phyloP scores from a whole-genome alignment of 495 filamentous ascomycete genomes.

The Talaromyces proteolyticus region DNA sequence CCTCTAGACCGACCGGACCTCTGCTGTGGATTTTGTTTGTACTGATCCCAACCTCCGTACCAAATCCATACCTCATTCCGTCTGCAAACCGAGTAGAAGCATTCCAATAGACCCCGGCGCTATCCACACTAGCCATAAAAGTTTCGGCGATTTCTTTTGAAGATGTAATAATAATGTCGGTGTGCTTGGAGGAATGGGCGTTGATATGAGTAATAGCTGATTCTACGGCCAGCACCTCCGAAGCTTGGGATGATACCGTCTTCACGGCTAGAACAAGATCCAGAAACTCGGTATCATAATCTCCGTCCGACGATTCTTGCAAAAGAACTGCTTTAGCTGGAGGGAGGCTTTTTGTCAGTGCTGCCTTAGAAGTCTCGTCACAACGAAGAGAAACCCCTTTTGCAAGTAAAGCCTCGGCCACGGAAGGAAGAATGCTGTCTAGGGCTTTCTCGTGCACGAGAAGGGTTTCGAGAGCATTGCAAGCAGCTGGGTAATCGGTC shows the following conservation, averaged over 20 bases:
- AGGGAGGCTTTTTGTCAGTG: conserved; percentile 39
- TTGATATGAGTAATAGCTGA: conserved; percentile 87
- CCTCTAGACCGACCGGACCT: conserved; percentile 90
- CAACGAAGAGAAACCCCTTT: conserved; percentile 84
- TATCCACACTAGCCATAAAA: conserved; percentile 83
- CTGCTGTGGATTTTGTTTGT: conserved; percentile 97
- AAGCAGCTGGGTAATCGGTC: conserved; percentile 90
- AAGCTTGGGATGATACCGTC: conserved; percentile 46
- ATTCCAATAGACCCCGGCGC: conserved; percentile 95
- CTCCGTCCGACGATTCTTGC: conserved; percentile 56
- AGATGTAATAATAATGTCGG: conserved; percentile 80
- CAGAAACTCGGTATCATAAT: conserved; percentile 89
- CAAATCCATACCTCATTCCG: conserved; percentile 95
- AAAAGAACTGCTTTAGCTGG: conserved; percentile 37
- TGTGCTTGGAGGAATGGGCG: conserved; percentile 86
- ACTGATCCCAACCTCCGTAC: conserved; percentile 95
- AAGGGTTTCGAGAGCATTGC: conserved; percentile 86
- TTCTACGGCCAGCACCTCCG: conserved; percentile 38
- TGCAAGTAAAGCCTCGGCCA: conserved; percentile 63
- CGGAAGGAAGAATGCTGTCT: conserved; percentile 56
- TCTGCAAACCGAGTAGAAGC: conserved; percentile 91
- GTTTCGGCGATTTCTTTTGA: conserved; percentile 56
- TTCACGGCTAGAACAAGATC: conserved; percentile 81
- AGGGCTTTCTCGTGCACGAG: conserved; percentile 76
- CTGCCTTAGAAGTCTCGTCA: conserved; percentile 59